Evolutionary conservation across 345 rosid genomes (phyloP).

Genomic region (Brassica incana): DNA sequence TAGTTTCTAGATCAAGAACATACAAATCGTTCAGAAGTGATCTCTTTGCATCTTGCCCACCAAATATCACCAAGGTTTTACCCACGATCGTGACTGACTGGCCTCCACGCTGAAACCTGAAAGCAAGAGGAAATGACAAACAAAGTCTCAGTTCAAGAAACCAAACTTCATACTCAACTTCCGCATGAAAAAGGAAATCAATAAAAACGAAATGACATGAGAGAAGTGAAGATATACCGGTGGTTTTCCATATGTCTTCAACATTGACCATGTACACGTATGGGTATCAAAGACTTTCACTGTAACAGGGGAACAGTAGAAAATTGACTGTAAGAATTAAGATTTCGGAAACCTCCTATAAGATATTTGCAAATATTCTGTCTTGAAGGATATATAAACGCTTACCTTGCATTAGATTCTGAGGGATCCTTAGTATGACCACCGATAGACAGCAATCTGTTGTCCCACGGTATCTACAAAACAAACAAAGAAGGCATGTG

Average conservation of each 20-base stretch:
- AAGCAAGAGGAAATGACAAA: not conserved
- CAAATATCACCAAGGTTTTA: not conserved
- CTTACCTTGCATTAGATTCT: not conserved
- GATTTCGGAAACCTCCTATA: not conserved
- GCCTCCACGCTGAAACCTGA: not conserved
- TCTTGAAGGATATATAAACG: not conserved
- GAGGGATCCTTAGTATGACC: not conserved
- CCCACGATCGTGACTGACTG: not conserved
- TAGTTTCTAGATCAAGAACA: not conserved
- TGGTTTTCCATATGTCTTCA: not conserved
- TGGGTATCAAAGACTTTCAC: not conserved
- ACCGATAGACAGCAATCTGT: not conserved
- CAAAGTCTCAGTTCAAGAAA: not conserved
- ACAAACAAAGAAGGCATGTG: not conserved
- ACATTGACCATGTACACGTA: not conserved
- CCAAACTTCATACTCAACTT: not conserved
- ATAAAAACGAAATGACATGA: not conserved
- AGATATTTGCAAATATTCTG: not conserved
- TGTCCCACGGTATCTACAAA: not conserved
- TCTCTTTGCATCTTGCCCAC: conserved; percentile 1
- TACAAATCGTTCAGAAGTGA: not conserved
- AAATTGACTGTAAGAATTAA: not conserved
- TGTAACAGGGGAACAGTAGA: not conserved
- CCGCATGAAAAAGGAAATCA: not conserved
- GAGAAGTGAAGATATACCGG: not conserved